Evolutionary conservation across 345 rosid species (phyloP).

Genomic region (Arabis alpina): DNA sequence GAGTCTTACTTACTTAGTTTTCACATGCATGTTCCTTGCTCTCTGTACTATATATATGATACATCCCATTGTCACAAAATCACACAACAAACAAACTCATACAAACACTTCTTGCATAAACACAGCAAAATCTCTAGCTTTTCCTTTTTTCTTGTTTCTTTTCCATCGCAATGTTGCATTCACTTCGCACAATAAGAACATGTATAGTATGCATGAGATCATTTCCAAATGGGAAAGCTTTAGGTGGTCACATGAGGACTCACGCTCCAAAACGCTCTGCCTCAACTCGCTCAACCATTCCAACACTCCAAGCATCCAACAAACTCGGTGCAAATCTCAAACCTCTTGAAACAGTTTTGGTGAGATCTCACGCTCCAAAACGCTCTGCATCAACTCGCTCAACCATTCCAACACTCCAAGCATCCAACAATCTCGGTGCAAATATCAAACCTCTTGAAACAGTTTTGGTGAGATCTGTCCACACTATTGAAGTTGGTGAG

Average conservation of each 20-base stretch:
- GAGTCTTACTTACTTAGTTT: no score
- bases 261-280: slow-evolving; percentile 3
- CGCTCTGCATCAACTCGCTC: slow-evolving; percentile 8
- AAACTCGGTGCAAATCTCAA: background rate
- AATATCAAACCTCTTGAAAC: background rate
- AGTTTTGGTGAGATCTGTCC: slow-evolving; percentile 28
- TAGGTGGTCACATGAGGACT: slow-evolving; percentile 42
- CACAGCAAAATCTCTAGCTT: background rate
- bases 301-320: slow-evolving; percentile 11
- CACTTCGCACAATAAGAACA: slow-evolving; percentile 24
- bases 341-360: background rate
- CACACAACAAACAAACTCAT: slow-evolving; percentile 1
- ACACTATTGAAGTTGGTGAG: background rate
- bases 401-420: background rate
- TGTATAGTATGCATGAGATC: slow-evolving; percentile 32
- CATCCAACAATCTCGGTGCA: slow-evolving; percentile 7
- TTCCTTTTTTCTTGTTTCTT: background rate
- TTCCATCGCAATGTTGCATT: slow-evolving; percentile 21
- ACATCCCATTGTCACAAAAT: background rate
- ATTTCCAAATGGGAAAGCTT: slow-evolving; percentile 27
- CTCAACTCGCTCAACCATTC: slow-evolving; percentile 3
- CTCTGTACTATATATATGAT: slow-evolving; percentile 5
- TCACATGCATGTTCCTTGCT: no score
- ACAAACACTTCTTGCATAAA: slow-evolving; percentile 8
- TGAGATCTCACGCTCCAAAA: slow-evolving; percentile 32